Evolutionary conservation across 108 stramenopile species (phyloP), one percentile per base, ranked within the genome.

Genomic region (Fistulifera pelliculosa): DNA sequence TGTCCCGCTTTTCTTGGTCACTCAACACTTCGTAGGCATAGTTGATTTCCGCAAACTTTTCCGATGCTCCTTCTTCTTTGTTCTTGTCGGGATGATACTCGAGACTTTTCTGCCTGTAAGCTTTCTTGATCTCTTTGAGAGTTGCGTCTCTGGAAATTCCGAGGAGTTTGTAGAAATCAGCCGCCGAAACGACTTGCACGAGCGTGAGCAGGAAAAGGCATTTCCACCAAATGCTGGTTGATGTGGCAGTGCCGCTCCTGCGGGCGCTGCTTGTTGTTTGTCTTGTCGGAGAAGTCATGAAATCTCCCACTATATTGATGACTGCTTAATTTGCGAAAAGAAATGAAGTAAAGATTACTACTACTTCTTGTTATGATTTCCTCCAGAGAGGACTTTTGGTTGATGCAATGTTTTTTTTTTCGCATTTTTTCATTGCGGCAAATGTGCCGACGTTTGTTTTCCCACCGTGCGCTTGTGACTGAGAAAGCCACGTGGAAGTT

Each of bases 71-170:
- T 56, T 89, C 82, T n/a, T 57, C 76, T 58, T 88, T 89, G 64
- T 96, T 95, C 64, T 99, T 99, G 71, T 99, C 98, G 35, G 93
- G 93, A 62, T 99, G 98, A 58, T 73, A 94, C 60, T 95, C 77
- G 24, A 97, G 76, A 5, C 87, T 88, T 49, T 93, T 87, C 65
- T 86, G 71, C 7, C 95, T 83, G 58, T 97, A 99, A 0, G 98
- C 98, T 62, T 96, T 97, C 61, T 90, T 92, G 50, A 91, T 91
- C 62, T 91, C 89, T 52, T 94, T 94, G 23, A 61, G 64, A 8
- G 87, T 71, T 38, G 88, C 86, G 12, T 56, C 41, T 39, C 76
- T 68, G 13, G 67, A 75, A 38, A 90, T 59, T 18, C 88, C 88
- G 50, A 94, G 80, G 27, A 89, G 56, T 66, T 77, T 75, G 76